A percentile compares a stretch with the other conserved stretches of the same genome.
phyloP scores from a whole-genome alignment of 179 eudicot species.

The Amaranthus tricolor region DNA sequence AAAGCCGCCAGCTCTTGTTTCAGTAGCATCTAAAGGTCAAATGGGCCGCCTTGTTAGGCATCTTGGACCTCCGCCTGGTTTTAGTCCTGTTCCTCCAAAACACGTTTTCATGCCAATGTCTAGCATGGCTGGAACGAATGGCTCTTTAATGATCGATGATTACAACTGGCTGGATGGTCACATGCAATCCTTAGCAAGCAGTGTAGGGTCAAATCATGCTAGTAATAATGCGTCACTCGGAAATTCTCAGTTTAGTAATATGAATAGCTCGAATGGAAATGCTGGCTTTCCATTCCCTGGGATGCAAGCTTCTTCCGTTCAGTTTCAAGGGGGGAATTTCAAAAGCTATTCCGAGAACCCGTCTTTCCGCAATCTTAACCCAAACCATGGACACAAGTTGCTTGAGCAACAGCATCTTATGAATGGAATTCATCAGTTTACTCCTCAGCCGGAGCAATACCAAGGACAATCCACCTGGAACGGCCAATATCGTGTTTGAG shows the following conservation, averaged over 20 bases:
- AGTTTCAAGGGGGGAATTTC: slow-evolving; percentile 34
- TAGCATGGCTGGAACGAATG: slow-evolving; percentile 28
- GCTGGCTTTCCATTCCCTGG: slow-evolving; percentile 54
- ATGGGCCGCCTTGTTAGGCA: slow-evolving; percentile 52
- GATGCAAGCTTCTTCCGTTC: slow-evolving; percentile 37
- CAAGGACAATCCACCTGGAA: slow-evolving; percentile 48
- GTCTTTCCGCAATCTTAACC: slow-evolving; percentile 35
- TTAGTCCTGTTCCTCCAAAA: slow-evolving; percentile 46
- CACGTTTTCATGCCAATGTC: slow-evolving; percentile 31
- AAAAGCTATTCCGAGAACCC: slow-evolving; percentile 35
- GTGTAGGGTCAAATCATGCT: slow-evolving; percentile 25
- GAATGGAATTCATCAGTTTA: slow-evolving; percentile 45
- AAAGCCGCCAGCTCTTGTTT: slow-evolving; percentile 24
- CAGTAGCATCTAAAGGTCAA: slow-evolving; percentile 41
- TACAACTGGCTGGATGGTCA: slow-evolving; percentile 50
- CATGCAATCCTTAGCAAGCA: slow-evolving; percentile 31
- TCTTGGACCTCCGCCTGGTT: slow-evolving; percentile 67
- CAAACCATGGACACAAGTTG: slow-evolving; percentile 28
- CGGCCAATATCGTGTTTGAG: slow-evolving; percentile 49
- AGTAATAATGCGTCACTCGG: slow-evolving; percentile 27
- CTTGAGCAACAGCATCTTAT: slow-evolving; percentile 36
- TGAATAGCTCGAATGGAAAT: slow-evolving; percentile 35
- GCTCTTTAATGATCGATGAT: slow-evolving; percentile 33
- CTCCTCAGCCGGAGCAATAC: slow-evolving; percentile 37
- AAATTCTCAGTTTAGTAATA: slow-evolving; percentile 20